Percentiles rank a stretch among this genome's conserved stretches.
Conservation (phyloP, 129 eudicot genomes). For the Deinandra increscens region DNA sequence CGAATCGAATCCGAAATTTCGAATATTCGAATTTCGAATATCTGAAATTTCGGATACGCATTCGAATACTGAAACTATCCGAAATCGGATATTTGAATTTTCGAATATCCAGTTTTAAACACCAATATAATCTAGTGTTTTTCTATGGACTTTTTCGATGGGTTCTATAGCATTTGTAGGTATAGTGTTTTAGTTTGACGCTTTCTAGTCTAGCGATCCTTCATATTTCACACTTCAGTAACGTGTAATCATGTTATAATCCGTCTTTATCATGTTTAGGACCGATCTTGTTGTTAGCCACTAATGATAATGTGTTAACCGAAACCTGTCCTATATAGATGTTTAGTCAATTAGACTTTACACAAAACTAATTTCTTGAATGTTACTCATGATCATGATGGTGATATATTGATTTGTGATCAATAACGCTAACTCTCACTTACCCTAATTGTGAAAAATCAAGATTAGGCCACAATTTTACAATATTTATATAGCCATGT, state of each 20-base stretch:
- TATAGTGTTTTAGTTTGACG: not conserved
- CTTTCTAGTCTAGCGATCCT: not conserved
- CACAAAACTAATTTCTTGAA: conserved; percentile 6
- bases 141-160: not conserved
- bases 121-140: not conserved
- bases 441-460: not conserved
- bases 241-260: not conserved
- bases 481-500: not conserved
- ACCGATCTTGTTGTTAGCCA: not conserved
- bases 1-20: too few relatives aligned
- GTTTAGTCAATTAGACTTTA: not conserved
- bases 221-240: not conserved
- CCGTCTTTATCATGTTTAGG: not conserved
- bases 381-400: too few relatives aligned
- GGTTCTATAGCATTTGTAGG: not conserved
- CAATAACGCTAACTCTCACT: not conserved
- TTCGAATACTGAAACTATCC: too few relatives aligned
- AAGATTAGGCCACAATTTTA: not conserved
- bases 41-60: too few relatives aligned
- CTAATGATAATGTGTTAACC: conserved; percentile 1
- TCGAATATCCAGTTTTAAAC: too few relatives aligned
- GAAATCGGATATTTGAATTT: too few relatives aligned
- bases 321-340: not conserved
- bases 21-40: too few relatives aligned
- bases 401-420: too few relatives aligned